Evolutionary conservation across 2,329 filamentous ascomycete species (phyloP).

Genomic region (Neonectria sp.): DNA sequence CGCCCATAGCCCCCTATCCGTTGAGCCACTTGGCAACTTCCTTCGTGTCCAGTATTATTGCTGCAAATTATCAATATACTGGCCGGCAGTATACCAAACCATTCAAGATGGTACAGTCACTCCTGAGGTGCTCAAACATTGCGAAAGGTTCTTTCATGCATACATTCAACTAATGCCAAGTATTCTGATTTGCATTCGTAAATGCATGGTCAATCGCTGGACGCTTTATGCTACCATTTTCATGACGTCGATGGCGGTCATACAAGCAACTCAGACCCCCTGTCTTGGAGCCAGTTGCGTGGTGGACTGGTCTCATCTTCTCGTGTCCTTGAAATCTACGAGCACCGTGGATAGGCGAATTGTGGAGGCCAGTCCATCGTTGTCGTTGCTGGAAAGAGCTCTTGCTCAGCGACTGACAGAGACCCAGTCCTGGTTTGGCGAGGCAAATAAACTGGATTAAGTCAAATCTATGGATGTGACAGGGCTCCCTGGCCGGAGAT

Average conservation of each 20-base stretch:
- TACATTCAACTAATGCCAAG: conserved; percentile 10
- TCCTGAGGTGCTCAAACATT: conserved; percentile 5
- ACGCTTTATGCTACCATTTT: conserved; percentile 11
- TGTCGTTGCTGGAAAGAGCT: conserved; percentile 10
- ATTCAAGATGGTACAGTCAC: conserved; percentile 9
- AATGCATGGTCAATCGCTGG: conserved; percentile 15
- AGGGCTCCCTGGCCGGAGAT: not conserved
- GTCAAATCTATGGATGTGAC: not conserved
- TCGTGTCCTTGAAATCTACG: conserved; percentile 11
- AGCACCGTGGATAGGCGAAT: conserved; percentile 11
- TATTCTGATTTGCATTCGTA: conserved; percentile 6
- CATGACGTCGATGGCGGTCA: conserved; percentile 14
- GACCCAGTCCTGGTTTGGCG: conserved; percentile 10
- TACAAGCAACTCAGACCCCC: conserved; percentile 14
- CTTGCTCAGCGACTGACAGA: conserved; percentile 12
- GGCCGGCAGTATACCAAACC: conserved; percentile 12
- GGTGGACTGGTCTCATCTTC: conserved; percentile 12
- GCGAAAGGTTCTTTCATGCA: conserved; percentile 6
- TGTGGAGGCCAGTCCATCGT: conserved; percentile 11
- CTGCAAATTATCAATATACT: conserved; percentile 48
- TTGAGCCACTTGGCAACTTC: conserved; percentile 14
- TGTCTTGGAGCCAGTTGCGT: conserved; percentile 9
- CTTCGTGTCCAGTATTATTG: conserved; percentile 48
- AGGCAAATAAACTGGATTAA: conserved; percentile 6
- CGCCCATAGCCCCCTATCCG: not conserved